Base-by-base conservation (phyloP, 306 rosid species). In the Castanea mollissima region DNA sequence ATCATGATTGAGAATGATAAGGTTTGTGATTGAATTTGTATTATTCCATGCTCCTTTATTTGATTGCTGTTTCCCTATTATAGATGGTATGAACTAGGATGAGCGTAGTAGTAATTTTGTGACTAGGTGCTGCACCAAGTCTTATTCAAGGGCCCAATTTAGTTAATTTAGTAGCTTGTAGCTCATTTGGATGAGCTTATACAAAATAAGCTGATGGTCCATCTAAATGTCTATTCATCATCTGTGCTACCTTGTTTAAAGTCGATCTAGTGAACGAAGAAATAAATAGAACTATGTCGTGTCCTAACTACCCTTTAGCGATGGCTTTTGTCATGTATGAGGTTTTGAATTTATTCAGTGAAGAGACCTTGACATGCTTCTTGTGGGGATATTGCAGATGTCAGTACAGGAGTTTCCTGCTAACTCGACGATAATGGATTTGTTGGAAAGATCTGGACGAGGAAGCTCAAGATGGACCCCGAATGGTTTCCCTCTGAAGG, bases 401-500 rank as follows among this genome's bases (percentile, higher is more conserved):
- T 93, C 99, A 11, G 99, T 96, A 27, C 99, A 96, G 79, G 99
- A 96, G 79, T 87, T 93, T 32, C 74, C 91, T n/a, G 90, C 93
- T 32, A 88, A 91, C 82, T 86, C 94, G 0, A 91, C 98, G 0
- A 76, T 96, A 19, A 81, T 87, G 88, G 87, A 93, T 83, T 85
- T 96, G 78, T 54, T 96, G 85, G 92, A 90, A 82, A 85, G 91
- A 73, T 85, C 81, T 0, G 97, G 96, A 60, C 72, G 92, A 13
- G 94, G 96, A 74, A 86, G 96, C 89, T 76, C 79, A 4, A 89
- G 91, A 78, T 86, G 91, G 89, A 83, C 85, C 12, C 87, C 92
- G 20, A 91, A 93, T 32, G 91, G 94, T 81, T 92, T 93, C 79
- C 96, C 97, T 2, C 6, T 87, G 87, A 96, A 91, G 91, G 94